phyloP scores from a whole-genome alignment of 164 flowering plant species.

The Vitis amurensis region DNA sequence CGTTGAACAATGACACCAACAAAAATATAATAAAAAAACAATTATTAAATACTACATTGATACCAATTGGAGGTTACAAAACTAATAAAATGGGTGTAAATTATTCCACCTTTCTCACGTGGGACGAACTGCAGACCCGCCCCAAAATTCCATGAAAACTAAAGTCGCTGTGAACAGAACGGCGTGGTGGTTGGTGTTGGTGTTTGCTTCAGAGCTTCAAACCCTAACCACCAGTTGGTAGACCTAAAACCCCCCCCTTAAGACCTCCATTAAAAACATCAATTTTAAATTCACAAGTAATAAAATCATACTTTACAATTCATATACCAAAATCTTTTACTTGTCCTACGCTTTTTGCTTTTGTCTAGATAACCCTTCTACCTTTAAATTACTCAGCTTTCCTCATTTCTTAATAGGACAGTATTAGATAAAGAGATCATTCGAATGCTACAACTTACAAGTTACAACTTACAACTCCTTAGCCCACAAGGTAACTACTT shows the following conservation, averaged over 20 bases:
- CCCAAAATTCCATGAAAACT: background rate
- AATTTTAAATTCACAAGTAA: background rate
- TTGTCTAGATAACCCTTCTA: background rate
- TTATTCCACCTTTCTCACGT: conserved; percentile 24
- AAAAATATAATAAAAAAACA: background rate
- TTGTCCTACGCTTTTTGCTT: background rate
- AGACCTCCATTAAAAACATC: conserved; percentile 27
- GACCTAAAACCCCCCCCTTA: conserved; percentile 36
- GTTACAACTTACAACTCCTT: too few relatives aligned
- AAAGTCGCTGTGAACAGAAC: background rate
- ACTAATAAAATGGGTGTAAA: background rate
- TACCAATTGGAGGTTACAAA: background rate
- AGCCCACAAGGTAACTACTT: too few relatives aligned
- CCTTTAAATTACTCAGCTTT: background rate
- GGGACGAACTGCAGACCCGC: conserved; percentile 2
- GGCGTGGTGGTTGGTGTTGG: background rate
- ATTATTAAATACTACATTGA: conserved; percentile 2
- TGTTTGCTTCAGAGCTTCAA: conserved; percentile 32
- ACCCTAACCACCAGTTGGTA: conserved; percentile 57
- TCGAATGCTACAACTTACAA: too few relatives aligned
- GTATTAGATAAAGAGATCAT: too few relatives aligned
- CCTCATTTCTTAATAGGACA: too few relatives aligned
- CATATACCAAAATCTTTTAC: background rate
- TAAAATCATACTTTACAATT: too few relatives aligned
- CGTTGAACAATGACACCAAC: conserved; percentile 31